Evolutionary conservation across 1,284 basidiomycete species (phyloP), one percentile per base, ranked within the genome.

Genomic region (Moesziomyces sp.): DNA sequence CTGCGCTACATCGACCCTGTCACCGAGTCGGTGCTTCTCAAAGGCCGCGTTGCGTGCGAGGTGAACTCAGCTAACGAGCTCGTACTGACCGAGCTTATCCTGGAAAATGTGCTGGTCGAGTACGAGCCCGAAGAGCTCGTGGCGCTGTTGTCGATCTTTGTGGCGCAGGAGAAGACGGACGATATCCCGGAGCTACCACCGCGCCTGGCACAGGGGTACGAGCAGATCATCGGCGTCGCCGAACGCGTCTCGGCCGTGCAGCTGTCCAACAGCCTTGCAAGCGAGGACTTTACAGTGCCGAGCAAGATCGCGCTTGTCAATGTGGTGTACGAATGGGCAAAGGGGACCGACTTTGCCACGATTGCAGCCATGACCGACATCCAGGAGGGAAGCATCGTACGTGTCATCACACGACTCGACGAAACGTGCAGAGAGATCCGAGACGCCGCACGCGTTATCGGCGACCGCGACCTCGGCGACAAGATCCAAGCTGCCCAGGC

Each of bases 241-340:
- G 93, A 97, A 46, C 88, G 91, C 26, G 90, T 99, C 5, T 90
- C 90, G 43, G 86, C 88, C 13, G 89, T 93, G 19, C 94, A 98
- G 82, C 89, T 93, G 73, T 84, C 86, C 28, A 89, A 93, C 82
- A 77, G 83, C 46, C 74, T 85, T 23, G 91, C 91, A 3, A 51
- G 60, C 19, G 78, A 82, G 46, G 81, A 83, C 51, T 82, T 77
- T 19, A 51, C 69, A 8, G 57, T 47, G 3, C 52, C 63, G 2
- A 58, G 76, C 50, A 76, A 80, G 62, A 74, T 61, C 6, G 96
- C 96, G 2, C 86, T 99, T 26, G 90, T 93, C 13, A 93, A 97
- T 81, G 95, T 97, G 0, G 96, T 98, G 9, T 97, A 98, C 84
- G 94, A 98, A 84, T 99, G 97, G 97, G 95, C 97, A 0, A 92